Conservation (phyloP, 148 eudicot genomes). For the Rheum nobile region DNA sequence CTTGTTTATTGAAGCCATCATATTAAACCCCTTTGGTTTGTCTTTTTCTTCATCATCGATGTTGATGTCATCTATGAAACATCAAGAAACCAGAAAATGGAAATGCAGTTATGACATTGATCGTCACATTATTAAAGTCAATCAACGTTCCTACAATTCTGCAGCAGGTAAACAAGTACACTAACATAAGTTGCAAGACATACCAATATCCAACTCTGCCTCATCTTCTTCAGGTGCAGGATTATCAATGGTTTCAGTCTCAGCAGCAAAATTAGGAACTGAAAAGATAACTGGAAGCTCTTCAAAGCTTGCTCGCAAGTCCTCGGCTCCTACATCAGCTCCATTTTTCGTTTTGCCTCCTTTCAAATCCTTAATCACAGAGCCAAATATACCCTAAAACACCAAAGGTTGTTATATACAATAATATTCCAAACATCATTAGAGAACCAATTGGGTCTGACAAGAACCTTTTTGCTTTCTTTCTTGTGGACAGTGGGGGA, state of each 20-base stretch:
- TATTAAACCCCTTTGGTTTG: slow-evolving; percentile 56
- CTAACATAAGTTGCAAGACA: neutral
- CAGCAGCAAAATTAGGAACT: slow-evolving; percentile 43
- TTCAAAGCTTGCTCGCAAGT: slow-evolving; percentile 36
- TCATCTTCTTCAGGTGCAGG: slow-evolving; percentile 25
- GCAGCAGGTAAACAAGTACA: neutral
- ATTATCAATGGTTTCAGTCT: slow-evolving; percentile 29
- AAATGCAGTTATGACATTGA: neutral
- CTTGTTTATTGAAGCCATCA: slow-evolving; percentile 60
- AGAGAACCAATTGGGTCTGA: slow-evolving; percentile 2
- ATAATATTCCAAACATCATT: neutral
- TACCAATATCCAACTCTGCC: slow-evolving; percentile 72
- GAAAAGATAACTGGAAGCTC: slow-evolving; percentile 55
- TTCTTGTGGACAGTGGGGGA: slow-evolving; percentile 36
- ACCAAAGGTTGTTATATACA: neutral
- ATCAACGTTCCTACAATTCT: neutral
- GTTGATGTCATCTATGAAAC: slow-evolving; percentile 72
- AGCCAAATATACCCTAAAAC: slow-evolving; percentile 69
- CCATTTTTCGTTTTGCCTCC: slow-evolving; percentile 41
- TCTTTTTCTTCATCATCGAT: slow-evolving; percentile 51
- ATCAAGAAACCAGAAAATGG: slow-evolving; percentile 2
- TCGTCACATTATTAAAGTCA: neutral
- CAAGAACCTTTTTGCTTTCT: slow-evolving; percentile 84
- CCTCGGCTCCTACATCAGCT: slow-evolving; percentile 31
- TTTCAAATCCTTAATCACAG: slow-evolving; percentile 53